phyloP scores from a whole-genome alignment of 2,329 filamentous ascomycete species.

The Verticillium longisporum region DNA sequence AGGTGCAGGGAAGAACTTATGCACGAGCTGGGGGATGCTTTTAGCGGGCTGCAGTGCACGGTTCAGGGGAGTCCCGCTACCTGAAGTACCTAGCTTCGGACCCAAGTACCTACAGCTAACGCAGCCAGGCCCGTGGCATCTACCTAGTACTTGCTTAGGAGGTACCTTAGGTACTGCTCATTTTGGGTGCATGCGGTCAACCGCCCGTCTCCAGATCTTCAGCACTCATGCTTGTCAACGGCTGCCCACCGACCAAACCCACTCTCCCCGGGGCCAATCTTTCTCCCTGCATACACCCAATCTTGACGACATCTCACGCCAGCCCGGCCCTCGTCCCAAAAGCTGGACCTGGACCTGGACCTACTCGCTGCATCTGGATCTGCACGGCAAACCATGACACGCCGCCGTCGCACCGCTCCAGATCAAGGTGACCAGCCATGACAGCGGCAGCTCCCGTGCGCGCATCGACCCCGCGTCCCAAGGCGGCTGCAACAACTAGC shows the following conservation, averaged over 20 bases:
- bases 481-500: constrained; percentile 11
- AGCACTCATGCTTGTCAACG: constrained; percentile 5
- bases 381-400: background rate
- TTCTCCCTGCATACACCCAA: constrained; percentile 11
- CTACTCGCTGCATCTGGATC: background rate
- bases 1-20: background rate
- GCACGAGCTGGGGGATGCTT: background rate
- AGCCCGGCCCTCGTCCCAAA: background rate
- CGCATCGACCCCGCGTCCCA: constrained; percentile 14
- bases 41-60: constrained; percentile 16
- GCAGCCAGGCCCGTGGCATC: constrained; percentile 3
- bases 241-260: constrained; percentile 1
- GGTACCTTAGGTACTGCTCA: background rate
- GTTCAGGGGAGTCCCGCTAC: constrained; percentile 21
- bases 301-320: constrained; percentile 10
- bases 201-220: constrained; percentile 3
- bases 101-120: constrained; percentile 9
- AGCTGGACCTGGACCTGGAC: too few relatives aligned
- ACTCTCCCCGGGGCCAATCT: constrained; percentile 6
- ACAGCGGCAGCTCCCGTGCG: constrained; percentile 13
- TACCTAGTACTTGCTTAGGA: too few relatives aligned
- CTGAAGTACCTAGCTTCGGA: too few relatives aligned
- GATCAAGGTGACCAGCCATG: constrained; percentile 10
- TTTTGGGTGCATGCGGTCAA: background rate
- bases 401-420: background rate